Evolutionary conservation across 192 early-diverging fungal genomes (phyloP).

Genomic region (Coemansia sp.): DNA sequence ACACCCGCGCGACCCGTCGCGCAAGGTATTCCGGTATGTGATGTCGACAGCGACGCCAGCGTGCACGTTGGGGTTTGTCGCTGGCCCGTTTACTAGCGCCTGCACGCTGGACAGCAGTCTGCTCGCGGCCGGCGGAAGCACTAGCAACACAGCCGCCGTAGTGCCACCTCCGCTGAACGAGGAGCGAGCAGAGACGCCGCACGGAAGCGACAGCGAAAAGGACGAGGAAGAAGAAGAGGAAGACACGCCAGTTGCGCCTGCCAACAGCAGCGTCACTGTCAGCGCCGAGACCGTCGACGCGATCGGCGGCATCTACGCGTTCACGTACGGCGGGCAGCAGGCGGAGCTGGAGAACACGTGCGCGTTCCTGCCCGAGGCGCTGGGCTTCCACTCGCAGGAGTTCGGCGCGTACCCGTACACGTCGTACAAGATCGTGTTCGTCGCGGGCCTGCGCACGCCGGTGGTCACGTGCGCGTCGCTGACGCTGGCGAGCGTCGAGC

Average conservation of each 20-base stretch:
- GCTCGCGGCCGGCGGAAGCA: neutral
- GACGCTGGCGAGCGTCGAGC: constrained; percentile 66
- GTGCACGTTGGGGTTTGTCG: constrained; percentile 72
- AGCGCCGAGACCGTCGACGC: constrained; percentile 32
- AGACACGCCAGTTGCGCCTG: neutral
- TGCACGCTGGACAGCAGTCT: constrained; percentile 46
- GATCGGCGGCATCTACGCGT: constrained; percentile 69
- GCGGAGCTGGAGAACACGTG: constrained; percentile 68
- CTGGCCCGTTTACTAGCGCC: constrained; percentile 63
- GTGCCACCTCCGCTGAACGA: neutral
- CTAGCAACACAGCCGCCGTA: neutral
- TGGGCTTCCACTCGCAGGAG: constrained; percentile 87
- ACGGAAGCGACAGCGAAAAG: constrained; percentile 4
- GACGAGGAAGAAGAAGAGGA: neutral
- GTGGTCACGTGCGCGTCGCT: constrained; percentile 79
- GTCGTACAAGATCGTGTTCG: constrained; percentile 86
- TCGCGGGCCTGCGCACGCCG: constrained; percentile 73
- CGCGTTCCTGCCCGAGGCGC: constrained; percentile 60
- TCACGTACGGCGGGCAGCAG: constrained; percentile 64
- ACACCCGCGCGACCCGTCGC: constrained; percentile 61
- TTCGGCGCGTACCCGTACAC: constrained; percentile 86
- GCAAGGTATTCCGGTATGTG: constrained; percentile 71
- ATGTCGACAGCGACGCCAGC: constrained; percentile 70
- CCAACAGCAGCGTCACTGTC: constrained; percentile 19
- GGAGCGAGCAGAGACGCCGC: constrained; percentile 6